Evolutionary conservation across 352 stramenopile species (phyloP), one percentile per base, ranked within the genome.

Genomic region (Phytophthora quininea): DNA sequence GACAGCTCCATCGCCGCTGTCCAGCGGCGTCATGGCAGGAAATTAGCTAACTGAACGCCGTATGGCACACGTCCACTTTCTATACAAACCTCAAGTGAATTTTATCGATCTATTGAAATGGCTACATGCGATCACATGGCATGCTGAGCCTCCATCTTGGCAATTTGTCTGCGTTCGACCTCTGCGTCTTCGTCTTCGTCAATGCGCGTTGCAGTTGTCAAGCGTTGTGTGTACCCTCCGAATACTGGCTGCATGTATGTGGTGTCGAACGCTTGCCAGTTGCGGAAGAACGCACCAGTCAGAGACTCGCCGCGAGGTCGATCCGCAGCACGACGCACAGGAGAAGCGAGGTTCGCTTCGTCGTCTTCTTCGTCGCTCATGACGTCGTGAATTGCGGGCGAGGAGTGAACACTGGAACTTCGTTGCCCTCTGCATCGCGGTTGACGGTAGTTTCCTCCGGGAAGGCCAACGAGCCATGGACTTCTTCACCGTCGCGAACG

Each of bases 211-310:
- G 67, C 38, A 15, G 47, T 15, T 27, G 54, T 38, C 48, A 60
- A 46, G 30, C 64, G 59, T 42, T 85, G 79, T 40, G 79, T 79
- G 45, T 67, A 77, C 15, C 88, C 86, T 38, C 88, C 88, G 54
- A 96, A 96, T 32, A 92, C 80, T 14, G 85, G 88, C 62, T 94
- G 86, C 79, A 96, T 87, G 72, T 89, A 93, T 46, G 74, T 80
- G 31, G 73, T 73, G 61, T 96, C 88, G 62, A 96, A 92, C 9
- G 73, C 71, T 65, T 94, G 82, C 88, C 88, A 96, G 43, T 75
- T 82, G 19, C 82, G 86, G 66, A 94, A 91, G 58, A 94, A 90
- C 37, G 77, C 72, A 19, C 77, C 74, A 1, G 78, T 90, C 37
- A 80, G 69, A 14, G 77, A 89, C 54, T 90, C 77, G 3, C 69